phyloP scores from a whole-genome alignment of 129 eudicot genomes.

The Lactuca saligna region DNA sequence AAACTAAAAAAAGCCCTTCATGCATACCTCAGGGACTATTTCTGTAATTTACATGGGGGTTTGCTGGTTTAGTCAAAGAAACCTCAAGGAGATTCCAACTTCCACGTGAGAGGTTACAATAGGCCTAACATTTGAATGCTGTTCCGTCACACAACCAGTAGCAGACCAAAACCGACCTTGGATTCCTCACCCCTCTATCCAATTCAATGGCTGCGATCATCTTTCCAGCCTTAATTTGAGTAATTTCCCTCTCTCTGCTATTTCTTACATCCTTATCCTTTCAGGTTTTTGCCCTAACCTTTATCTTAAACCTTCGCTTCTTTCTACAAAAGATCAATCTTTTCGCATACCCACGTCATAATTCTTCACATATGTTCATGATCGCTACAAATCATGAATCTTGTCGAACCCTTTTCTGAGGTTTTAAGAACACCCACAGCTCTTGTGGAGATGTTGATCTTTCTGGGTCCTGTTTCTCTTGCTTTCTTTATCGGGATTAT shows the following conservation, averaged over 20 bases:
- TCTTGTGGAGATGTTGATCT: conserved; percentile 38
- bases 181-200: conserved; percentile 25
- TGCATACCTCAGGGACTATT: no score
- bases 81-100: not conserved
- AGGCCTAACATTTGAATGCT: conserved; percentile 32
- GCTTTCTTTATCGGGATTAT: conserved; percentile 62
- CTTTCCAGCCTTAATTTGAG: conserved; percentile 1
- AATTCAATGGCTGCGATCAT: conserved; percentile 28
- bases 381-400: conserved; percentile 33
- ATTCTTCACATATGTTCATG: conserved; percentile 18
- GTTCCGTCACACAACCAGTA: conserved; percentile 15
- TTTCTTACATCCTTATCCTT: conserved; percentile 28
- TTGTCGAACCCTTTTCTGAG: conserved; percentile 46
- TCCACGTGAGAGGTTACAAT: conserved; percentile 24
- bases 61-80: no score
- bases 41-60: no score
- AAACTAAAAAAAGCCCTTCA: no score
- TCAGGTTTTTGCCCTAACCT: conserved; percentile 8
- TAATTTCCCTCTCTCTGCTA: conserved; percentile 5
- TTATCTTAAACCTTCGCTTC: not conserved
- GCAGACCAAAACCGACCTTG: conserved; percentile 28
- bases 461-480: conserved; percentile 45
- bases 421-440: conserved; percentile 41
- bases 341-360: conserved; percentile 9
- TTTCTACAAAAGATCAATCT: not conserved